A percentile compares a stretch with the other conserved stretches of the same genome.
These are phyloP conservation scores for Gonium pectorale DNA, from an alignment of 139 green algal genomes.

Conservation along the genomic window DNA sequence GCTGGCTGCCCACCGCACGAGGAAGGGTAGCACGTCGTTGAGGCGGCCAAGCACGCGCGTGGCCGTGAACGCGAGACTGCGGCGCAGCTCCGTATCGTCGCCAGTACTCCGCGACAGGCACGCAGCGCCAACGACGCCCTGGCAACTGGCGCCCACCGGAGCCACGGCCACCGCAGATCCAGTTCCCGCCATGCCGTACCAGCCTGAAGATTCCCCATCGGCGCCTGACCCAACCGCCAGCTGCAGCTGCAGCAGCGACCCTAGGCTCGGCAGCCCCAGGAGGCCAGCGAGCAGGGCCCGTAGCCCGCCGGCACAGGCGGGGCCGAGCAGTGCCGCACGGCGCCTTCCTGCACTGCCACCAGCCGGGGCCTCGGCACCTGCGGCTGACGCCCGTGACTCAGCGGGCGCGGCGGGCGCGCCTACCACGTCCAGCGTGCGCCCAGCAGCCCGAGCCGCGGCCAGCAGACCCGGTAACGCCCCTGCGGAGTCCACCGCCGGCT, in stretches of 20 bases:
- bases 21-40: constrained; percentile 5
- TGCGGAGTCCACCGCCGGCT: no score
- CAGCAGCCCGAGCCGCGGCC: neutral
- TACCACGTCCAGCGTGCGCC: neutral
- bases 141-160: no score
- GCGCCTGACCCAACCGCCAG: neutral
- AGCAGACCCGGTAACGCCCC: constrained; percentile 2
- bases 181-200: no score
- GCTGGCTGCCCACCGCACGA: neutral
- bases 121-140: no score
- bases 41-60: neutral
- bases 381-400: no score
- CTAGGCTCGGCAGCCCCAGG: constrained; percentile 13
- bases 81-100: no score
- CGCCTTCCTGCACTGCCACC: no score
- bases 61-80: neutral
- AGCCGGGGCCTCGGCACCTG: no score
- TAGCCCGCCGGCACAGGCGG: neutral
- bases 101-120: no score
- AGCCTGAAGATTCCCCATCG: neutral
- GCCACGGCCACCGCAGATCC: no score
- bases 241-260: neutral
- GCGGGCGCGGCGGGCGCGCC: neutral
- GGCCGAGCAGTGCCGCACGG: no score
- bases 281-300: neutral